phyloP scores from a whole-genome alignment of 345 rosid species.

The Gossypium longicalyx region DNA sequence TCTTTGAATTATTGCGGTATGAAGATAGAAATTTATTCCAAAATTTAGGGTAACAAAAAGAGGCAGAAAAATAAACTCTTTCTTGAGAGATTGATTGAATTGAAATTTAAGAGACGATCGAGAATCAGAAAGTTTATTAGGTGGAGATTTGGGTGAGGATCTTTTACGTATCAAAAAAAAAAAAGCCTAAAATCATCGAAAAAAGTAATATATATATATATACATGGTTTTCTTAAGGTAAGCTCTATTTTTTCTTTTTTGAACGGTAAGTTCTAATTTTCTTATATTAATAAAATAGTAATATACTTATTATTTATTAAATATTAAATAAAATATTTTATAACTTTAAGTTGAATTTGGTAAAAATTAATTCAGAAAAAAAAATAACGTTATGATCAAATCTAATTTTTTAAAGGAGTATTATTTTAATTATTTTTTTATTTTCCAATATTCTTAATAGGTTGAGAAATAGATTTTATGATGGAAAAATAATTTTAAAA shows the following conservation, averaged over 20 bases:
- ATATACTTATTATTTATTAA: too few species aligned
- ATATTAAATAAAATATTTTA: too few species aligned
- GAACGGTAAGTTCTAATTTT: not conserved
- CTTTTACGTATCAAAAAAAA: slow-evolving; percentile 11
- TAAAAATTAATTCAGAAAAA: too few species aligned
- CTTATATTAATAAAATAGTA: not conserved
- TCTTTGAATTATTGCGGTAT: not conserved
- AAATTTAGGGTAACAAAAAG: not conserved
- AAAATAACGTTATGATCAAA: too few species aligned
- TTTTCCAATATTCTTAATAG: too few species aligned
- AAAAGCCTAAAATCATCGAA: not conserved
- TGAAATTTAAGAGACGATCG: not conserved
- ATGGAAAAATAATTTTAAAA: too few species aligned
- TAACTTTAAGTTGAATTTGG: too few species aligned
- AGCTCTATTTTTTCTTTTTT: not conserved
- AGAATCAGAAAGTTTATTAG: slow-evolving; percentile 12
- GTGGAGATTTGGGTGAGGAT: slow-evolving; percentile 20
- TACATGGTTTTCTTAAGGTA: not conserved
- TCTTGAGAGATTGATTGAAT: slow-evolving; percentile 2
- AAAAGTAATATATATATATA: not conserved
- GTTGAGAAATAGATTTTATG: too few species aligned
- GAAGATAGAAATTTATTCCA: not conserved
- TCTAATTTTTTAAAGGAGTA: too few species aligned
- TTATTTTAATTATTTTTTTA: too few species aligned
- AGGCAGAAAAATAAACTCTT: not conserved